Evolutionary conservation across 108 stramenopile species (phyloP), one percentile per base, ranked within the genome.

Genomic region (Skeletonema costatum): DNA sequence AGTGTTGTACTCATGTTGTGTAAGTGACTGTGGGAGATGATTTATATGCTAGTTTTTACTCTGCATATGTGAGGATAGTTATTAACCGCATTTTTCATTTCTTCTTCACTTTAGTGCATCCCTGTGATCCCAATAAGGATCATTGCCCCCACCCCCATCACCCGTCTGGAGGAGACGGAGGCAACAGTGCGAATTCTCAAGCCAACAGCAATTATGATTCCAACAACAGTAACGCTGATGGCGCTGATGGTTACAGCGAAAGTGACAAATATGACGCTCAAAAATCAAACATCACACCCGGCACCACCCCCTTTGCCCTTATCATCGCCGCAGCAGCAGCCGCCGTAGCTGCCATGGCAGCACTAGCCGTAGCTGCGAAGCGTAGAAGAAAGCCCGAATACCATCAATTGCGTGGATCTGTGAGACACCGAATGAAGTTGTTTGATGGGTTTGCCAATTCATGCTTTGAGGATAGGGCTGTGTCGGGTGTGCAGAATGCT

Each of bases 391-490:
- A 70, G 42, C 51, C 74, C 5, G 32, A 68, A 13, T 75, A 79
- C 44, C 82, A 83, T 65, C 78, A 78, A 14, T 60, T 83, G 50
- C 51, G 70, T 21, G 82, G 82, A 50, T 51, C 68, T 2, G 70
- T 84, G 19, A 69, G 72, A 32, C 70, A 71, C 19, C 50, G 83
- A 35, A 84, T 84, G 80, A 68, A 35, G 4, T n/a, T 84, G 33
- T 81, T 84, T 68, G 70, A 71, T 2, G 77, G 77, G 16, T 66
- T 84, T 65, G 74, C 83, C 17, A 64, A 76, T 41, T 42, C 46
- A 25, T 80, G 79, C 35, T 76, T 80, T 58, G 83, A 78, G 70
- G 81, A 76, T 5, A 64, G 81, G 66, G 60, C 70, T 48, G 42
- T 73, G 70, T 82, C 75, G 14, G 81, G 75, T 3, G 74, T 69